Base-by-base conservation (phyloP, 192 early-diverging fungal genomes). In the Diversispora epigaea region DNA sequence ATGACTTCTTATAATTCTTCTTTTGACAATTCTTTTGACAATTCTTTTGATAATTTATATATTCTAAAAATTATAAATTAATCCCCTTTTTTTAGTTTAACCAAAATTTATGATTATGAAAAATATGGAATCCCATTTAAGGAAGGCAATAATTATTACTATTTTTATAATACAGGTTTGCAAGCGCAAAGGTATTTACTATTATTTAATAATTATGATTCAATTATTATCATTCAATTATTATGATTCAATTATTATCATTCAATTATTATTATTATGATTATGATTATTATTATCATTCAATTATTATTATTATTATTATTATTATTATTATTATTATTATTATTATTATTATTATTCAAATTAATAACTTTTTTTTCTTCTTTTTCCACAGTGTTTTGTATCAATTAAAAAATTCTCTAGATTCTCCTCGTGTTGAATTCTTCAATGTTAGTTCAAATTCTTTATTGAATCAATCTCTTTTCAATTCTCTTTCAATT, bases 101-200 rank as follows among this genome's bases (percentile, higher is more conserved):
- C 88, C 9, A 81, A 83, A 32, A 77, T 87, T 47, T 82, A 64
- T 74, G 80, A 93, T 62, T 91, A 87, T 68, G 88, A 88, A 73
- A 80, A 83, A 56, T 87, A 77, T 74, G 82, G 82, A 19, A 77
- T 81, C 57, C 86, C 88, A 7, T 82, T 77, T 76, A 90, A 88
- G 58, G 72, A 78, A 6, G 89, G 90, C 9, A 82, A 86, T 71
- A 77, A 80, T 41, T 90, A 89, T 76, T 93, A 91, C 75, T 90
- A 86, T 56, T 91, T 84, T 69, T 77, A 85, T 77, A 91, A 91
- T 82, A 71, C 86, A 12, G 82, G 84, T 49, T 78, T 89, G 12
- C 90, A 91, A 76, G 65, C 87, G 0, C 89, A 91, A 65, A 78
- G 46, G 72, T 74, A 60, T 17, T 32, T 17, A 6, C 0, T 41